Evolutionary conservation across 257 asterid genomes (phyloP).

Genomic region (Solanum chmielewskii): DNA sequence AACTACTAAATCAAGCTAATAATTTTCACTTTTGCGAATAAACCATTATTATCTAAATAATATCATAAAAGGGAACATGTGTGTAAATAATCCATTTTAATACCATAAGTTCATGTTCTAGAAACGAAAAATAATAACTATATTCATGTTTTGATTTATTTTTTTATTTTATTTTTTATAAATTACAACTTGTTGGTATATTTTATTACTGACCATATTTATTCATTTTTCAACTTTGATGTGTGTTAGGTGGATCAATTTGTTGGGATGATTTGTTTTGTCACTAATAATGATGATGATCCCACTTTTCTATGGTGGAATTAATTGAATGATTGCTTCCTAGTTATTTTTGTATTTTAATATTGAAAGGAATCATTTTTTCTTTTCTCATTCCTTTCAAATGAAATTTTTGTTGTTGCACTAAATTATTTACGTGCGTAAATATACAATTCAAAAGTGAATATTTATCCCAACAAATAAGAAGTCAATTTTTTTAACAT

Average conservation of each 20-base stretch:
- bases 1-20: neutral
- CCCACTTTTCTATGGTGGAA: neutral
- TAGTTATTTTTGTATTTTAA: neutral
- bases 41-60: neutral
- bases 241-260: neutral
- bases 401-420: neutral
- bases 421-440: neutral
- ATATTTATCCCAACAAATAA: neutral
- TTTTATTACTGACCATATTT: neutral
- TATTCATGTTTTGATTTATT: too few relatives aligned
- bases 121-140: neutral
- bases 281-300: neutral
- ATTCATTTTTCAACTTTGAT: neutral
- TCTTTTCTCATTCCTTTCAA: neutral
- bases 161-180: neutral
- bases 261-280: neutral
- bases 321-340: neutral
- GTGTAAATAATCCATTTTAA: neutral
- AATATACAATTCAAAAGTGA: neutral
- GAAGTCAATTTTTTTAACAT: neutral
- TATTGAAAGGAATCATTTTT: neutral
- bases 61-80: neutral
- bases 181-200: neutral
- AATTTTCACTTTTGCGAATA: neutral
- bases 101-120: neutral